Conservation (phyloP, 2,329 filamentous ascomycete genomes). For the Didymella segeticola region DNA sequence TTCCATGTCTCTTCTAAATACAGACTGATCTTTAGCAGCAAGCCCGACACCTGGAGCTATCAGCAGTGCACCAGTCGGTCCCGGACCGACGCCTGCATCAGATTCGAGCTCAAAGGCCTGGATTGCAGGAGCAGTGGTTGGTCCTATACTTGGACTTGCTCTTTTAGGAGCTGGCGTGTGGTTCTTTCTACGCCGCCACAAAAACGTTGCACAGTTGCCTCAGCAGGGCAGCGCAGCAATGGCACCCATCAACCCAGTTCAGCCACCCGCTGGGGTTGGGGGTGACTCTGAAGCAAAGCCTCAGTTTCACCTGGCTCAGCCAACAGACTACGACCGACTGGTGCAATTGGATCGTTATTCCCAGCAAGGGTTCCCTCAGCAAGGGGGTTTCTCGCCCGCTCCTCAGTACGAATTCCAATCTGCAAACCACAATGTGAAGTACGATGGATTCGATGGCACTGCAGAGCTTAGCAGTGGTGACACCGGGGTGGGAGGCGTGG, state of each 20-base stretch:
- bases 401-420: constrained; percentile 23
- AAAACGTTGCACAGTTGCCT: constrained; percentile 18
- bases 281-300: constrained; percentile 29
- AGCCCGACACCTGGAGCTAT: neutral
- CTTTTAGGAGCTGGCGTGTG: constrained; percentile 32
- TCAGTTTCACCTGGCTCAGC: constrained; percentile 16
- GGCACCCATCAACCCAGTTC: constrained; percentile 14
- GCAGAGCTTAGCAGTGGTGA: constrained; percentile 4
- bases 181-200: constrained; percentile 35
- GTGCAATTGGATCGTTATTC: neutral
- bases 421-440: constrained; percentile 6
- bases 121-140: constrained; percentile 40
- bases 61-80: neutral
- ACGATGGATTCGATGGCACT: neutral
- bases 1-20: no score
- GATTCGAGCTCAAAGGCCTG: constrained; percentile 33
- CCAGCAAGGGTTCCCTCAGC: constrained; percentile 17
- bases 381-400: constrained; percentile 15
- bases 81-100: neutral
- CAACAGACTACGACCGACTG: constrained; percentile 8
- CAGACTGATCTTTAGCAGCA: neutral
- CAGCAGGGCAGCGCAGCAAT: constrained; percentile 20
- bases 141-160: constrained; percentile 34
- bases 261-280: constrained; percentile 21
- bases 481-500: neutral